Base-by-base conservation (phyloP, 2,329 filamentous ascomycete species). In the Colletotrichum nymphaeae region DNA sequence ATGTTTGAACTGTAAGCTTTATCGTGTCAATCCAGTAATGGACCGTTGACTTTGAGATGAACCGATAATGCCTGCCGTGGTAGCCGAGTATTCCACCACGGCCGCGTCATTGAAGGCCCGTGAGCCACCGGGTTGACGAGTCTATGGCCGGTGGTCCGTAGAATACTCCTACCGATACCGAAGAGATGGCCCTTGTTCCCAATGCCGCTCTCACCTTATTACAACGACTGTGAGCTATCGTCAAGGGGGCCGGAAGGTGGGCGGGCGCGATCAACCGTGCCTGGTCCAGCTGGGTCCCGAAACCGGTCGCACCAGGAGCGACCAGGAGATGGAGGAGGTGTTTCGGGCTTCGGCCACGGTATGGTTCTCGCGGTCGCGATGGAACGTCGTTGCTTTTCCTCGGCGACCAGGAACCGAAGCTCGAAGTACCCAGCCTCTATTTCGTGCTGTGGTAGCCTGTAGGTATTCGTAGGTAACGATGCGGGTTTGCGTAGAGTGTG, bases 91-190 rank as follows among this genome's bases (percentile, higher is more conserved):
- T 35, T 9, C 26, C 49, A 14, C 5, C 26, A 16, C n/a, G 55
- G 67, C 67, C 70, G 67, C 70, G 70, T 73, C 59, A 70, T 49
- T 59, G 28, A 60, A 60, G 53, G 59, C 30, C 46, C 22, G 60
- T 57, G 66, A 49, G 26, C 55, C 30, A 30, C 55, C 32, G 24
- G 56, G 24, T 19, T 5, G 22, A 42, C 53, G 35, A 56, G n/a
- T 12, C 9, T 46, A 59, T 28, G n/a, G 32, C 14, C 22, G 19
- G 53, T 26, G 53, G 32, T 35, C 32, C 32, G 32, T 35, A 12
- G 65, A 56, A 19, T 26, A 46, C 46, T 42, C 37, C 5, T 42
- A 8, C 37, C 46, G 30, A 19, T 24, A 22, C 7, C 9, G 26
- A 57, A 24, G 19, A 35, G 49, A 22, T 19, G 12, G 26, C 37